Evolutionary conservation across 768 basidiomycete genomes (phyloP), one percentile per base, ranked within the genome.

Genomic region (Lactarius akahatsu): DNA sequence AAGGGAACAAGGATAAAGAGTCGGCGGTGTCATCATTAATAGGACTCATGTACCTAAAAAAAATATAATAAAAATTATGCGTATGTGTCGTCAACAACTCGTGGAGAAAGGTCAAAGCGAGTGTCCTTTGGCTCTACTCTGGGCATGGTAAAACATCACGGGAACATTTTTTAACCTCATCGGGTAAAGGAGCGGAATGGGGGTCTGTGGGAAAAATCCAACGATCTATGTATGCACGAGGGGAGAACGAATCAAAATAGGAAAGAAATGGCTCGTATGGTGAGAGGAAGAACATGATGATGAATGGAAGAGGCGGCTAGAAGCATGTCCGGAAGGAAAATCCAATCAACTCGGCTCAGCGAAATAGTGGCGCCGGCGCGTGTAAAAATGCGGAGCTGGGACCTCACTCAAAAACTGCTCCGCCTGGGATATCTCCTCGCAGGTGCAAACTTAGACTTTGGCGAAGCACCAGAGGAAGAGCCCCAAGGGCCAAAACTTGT

Each of bases 401-500:
- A 34, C 15, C 18, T 18, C 28, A 4, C 26, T 67, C 45, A 67
- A 50, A 56, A 26, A 52, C 66, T 67, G 20, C 62, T 63, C 26
- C 52, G 63, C n/a, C 66, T 43, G 23, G 61, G 62, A 43, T 67
- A 54, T 32, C 66, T 59, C 52, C 66, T 63, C 26, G 40, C 4
- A 1, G 58, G 66, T 10, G 62, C 32, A 28, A 38, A 41, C 57
- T 67, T 67, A 20, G 41, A 45, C 43, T 67, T 67, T 45, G 66
- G 66, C 0, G 66, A 63, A 16, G 57, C 38, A n/a, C 57, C 62
- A 5, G 62, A 63, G 10, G 62, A 59, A 26, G 52, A 67, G 15
- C 62, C 58, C 66, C 66, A 67, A 2, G 69, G 63, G 2, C 61
- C 66, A 13, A 69, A 59, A 38, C 57, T 69, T 10, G 67, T 67